Evolutionary conservation across 2,329 filamentous ascomycete species (phyloP).

Genomic region (Leptographium lundbergii): DNA sequence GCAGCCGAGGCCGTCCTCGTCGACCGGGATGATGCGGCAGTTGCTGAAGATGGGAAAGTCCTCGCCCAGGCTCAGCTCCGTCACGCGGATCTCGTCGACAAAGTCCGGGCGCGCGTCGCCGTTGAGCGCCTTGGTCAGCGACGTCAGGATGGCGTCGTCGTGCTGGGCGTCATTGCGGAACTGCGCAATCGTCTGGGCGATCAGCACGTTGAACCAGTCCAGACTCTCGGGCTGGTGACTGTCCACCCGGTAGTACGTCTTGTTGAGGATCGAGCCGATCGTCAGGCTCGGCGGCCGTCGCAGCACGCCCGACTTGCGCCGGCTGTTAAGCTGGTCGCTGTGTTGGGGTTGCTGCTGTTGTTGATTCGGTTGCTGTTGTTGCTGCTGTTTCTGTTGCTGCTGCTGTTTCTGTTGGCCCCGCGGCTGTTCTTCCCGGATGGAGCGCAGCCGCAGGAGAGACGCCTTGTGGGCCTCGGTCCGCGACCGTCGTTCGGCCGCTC

Average conservation of each 20-base stretch:
- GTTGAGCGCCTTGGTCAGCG: slow-evolving; percentile 75
- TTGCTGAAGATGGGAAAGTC: slow-evolving; percentile 99
- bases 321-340: slow-evolving; percentile 9
- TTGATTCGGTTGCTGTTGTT: no score
- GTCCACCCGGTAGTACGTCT: slow-evolving; percentile 95
- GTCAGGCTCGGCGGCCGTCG: slow-evolving; percentile 64
- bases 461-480: slow-evolving; percentile 65
- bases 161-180: slow-evolving; percentile 85
- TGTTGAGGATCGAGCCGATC: slow-evolving; percentile 85
- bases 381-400: no score
- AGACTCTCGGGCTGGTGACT: slow-evolving; percentile 92
- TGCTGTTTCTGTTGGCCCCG: slow-evolving; percentile 19
- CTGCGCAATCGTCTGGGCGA: slow-evolving; percentile 93
- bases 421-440: slow-evolving; percentile 18
- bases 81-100: slow-evolving; percentile 84
- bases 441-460: slow-evolving; percentile 52
- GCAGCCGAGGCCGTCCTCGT: slow-evolving; percentile 58
- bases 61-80: slow-evolving; percentile 85
- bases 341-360: no score
- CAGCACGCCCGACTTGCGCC: slow-evolving; percentile 52
- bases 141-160: slow-evolving; percentile 78
- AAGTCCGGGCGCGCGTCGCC: slow-evolving; percentile 80
- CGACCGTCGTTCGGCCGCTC: slow-evolving; percentile 61
- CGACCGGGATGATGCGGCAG: slow-evolving; percentile 85
- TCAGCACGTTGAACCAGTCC: slow-evolving; percentile 97